Percentiles rank a stretch among this genome's conserved stretches.
phyloP scores from a whole-genome alignment of 768 basidiomycete genomes.

The Panaeolus cyanescens region DNA sequence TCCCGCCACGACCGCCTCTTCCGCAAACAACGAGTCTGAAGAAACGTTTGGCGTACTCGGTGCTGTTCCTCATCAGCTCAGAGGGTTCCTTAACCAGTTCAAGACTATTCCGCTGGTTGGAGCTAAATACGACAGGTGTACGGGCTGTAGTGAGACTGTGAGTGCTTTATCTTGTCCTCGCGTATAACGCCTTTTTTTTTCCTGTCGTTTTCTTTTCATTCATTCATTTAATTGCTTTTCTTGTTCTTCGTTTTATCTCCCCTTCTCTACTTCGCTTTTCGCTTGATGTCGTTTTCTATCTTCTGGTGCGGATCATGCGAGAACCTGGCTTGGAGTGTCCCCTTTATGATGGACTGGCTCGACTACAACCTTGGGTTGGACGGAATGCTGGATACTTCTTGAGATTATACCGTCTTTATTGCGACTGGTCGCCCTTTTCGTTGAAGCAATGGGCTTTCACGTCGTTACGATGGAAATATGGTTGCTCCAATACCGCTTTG shows the following conservation, averaged over 20 bases:
- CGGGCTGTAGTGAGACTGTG: slow-evolving; percentile 86
- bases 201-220: neutral
- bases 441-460: too few relatives aligned
- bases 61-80: slow-evolving; percentile 89
- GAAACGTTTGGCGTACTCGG: slow-evolving; percentile 64
- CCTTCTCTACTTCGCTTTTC: neutral
- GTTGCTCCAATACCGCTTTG: too few relatives aligned
- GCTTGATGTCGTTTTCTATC: neutral
- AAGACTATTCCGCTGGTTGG: slow-evolving; percentile 83
- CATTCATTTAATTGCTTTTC: neutral
- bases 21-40: slow-evolving; percentile 26
- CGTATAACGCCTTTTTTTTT: too few relatives aligned
- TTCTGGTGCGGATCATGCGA: too few relatives aligned
- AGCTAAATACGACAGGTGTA: slow-evolving; percentile 84
- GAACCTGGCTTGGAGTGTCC: too few relatives aligned
- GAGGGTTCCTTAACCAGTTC: slow-evolving; percentile 90
- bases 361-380: too few relatives aligned
- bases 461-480: too few relatives aligned
- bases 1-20: slow-evolving; percentile 31
- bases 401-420: too few relatives aligned
- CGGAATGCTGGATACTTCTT: too few relatives aligned
- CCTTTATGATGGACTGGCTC: too few relatives aligned
- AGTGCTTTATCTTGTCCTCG: slow-evolving; percentile 29
- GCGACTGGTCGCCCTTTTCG: too few relatives aligned
- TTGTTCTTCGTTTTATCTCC: neutral